Conservation (phyloP, 345 rosid genomes). For the Hevea brasiliensis region DNA sequence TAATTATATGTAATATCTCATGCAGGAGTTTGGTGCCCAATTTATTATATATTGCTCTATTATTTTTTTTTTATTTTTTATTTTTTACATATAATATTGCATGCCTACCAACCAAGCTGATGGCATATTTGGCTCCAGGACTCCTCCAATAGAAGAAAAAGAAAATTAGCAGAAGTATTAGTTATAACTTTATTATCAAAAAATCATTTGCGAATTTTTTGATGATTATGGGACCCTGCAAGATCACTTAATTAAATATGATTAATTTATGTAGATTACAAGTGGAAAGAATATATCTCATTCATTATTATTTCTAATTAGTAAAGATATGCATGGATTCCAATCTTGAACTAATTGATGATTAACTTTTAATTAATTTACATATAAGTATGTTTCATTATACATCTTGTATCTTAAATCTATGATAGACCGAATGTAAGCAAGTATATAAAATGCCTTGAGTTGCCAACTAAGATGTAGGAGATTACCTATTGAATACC, state of each 20-base stretch:
- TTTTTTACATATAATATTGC: constrained; percentile 3
- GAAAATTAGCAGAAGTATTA: no score
- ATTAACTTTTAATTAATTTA: no score
- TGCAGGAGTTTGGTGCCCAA: not conserved
- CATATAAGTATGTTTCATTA: no score
- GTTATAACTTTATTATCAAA: no score
- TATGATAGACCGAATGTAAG: no score
- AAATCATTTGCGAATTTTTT: not conserved
- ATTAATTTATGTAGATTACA: not conserved
- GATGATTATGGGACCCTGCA: constrained; percentile 15
- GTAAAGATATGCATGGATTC: not conserved
- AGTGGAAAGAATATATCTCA: not conserved
- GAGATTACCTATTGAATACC: no score
- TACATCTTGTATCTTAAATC: no score
- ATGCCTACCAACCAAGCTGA: constrained; percentile 8
- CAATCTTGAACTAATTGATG: not conserved
- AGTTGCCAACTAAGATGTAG: no score
- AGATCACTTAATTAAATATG: not conserved
- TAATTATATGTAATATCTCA: no score
- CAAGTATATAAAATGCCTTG: no score
- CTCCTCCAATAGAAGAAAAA: not conserved
- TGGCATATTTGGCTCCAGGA: no score
- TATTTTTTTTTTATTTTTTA: not conserved
- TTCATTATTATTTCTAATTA: not conserved
- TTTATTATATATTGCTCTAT: not conserved